Evolutionary conservation across 306 rosid species (phyloP).

Genomic region (Quercus cerris): DNA sequence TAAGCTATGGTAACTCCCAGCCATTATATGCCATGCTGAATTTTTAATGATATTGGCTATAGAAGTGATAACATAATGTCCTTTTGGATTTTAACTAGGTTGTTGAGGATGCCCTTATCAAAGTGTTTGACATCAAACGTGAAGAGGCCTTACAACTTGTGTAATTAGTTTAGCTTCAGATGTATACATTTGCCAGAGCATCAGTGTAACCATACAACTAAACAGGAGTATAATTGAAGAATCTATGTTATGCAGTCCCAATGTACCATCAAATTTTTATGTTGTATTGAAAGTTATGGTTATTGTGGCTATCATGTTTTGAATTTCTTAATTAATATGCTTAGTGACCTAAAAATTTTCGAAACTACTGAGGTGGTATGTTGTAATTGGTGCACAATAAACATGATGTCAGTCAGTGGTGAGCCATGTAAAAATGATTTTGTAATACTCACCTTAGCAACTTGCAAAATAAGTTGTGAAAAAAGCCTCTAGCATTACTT

Average conservation of each 20-base stretch:
- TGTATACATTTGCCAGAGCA: not conserved
- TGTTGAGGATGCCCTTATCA: slow-evolving; percentile 81
- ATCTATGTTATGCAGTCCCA: slow-evolving; percentile 8
- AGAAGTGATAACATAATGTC: not conserved
- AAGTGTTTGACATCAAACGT: slow-evolving; percentile 73
- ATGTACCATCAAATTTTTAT: slow-evolving; percentile 9
- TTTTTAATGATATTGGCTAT: not conserved
- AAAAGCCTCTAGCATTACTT: too few species aligned
- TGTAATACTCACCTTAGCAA: too few species aligned
- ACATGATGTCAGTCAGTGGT: too few species aligned
- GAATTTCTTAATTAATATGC: not conserved
- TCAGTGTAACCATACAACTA: slow-evolving; percentile 28
- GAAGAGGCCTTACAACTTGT: slow-evolving; percentile 70
- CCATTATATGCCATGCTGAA: not conserved
- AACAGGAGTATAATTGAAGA: not conserved
- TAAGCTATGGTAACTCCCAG: not conserved
- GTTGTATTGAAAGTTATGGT: not conserved
- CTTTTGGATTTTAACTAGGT: slow-evolving; percentile 42
- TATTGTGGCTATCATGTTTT: not conserved
- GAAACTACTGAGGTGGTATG: too few species aligned
- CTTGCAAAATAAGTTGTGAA: not conserved
- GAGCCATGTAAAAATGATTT: too few species aligned
- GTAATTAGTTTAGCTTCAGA: slow-evolving; percentile 21
- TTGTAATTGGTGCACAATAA: too few species aligned
- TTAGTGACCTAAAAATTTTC: not conserved